These are phyloP conservation scores for Boletales sp. DNA, from an alignment of 768 basidiomycete species.

Conservation along the genomic window DNA sequence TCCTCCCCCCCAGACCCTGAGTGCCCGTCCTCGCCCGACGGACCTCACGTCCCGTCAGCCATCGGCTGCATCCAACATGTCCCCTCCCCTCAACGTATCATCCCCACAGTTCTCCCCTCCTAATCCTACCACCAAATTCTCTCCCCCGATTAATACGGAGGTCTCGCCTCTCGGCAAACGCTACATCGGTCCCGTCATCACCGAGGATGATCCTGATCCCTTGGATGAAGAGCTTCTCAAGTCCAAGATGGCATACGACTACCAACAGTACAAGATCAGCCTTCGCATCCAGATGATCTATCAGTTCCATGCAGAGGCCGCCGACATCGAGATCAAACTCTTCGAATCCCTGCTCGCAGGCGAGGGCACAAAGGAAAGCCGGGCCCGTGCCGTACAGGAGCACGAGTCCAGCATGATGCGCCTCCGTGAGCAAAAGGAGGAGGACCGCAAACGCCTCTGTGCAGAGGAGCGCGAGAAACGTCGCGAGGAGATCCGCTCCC, in stretches of 20 bases:
- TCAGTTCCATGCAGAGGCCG: constrained; percentile 29
- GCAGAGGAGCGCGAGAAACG: constrained; percentile 28
- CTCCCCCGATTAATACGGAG: constrained; percentile 21
- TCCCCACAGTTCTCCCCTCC: constrained; percentile 30
- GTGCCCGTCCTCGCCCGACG: constrained; percentile 23
- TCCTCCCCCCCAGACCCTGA: too few species aligned
- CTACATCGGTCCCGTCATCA: constrained; percentile 30
- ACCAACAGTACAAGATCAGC: constrained; percentile 28
- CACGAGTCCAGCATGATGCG: constrained; percentile 32
- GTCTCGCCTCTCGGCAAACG: constrained; percentile 25
- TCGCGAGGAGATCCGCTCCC: constrained; percentile 15
- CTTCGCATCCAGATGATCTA: constrained; percentile 35
- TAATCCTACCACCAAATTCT: constrained; percentile 19
- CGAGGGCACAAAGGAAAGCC: constrained; percentile 28
- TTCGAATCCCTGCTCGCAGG: constrained; percentile 23
- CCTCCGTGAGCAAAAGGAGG: constrained; percentile 31
- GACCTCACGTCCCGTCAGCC: constrained; percentile 29
- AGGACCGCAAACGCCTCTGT: constrained; percentile 29
- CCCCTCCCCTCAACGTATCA: constrained; percentile 18
- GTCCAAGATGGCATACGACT: constrained; percentile 33
- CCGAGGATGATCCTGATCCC: constrained; percentile 27
- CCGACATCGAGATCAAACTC: constrained; percentile 29
- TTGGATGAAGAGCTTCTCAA: constrained; percentile 26
- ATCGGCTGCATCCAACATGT: constrained; percentile 21
- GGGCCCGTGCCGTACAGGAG: constrained; percentile 27